Conservation (phyloP, 306 rosid species). For the Inga leiocalycina region DNA sequence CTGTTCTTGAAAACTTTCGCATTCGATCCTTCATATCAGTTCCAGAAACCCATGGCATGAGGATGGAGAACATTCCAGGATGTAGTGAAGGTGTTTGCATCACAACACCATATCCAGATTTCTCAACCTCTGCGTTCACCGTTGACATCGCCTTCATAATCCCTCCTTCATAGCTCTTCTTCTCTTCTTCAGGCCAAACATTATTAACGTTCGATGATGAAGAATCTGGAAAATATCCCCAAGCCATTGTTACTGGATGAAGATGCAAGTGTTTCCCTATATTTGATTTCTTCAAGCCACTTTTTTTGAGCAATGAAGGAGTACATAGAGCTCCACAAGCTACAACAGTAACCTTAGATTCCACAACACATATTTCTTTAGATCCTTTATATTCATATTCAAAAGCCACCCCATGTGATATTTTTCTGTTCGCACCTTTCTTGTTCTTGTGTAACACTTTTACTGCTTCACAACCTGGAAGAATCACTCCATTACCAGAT, state of each 20-base stretch:
- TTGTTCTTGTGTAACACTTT: constrained; percentile 45
- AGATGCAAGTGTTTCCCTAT: constrained; percentile 76
- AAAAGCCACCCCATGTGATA: constrained; percentile 59
- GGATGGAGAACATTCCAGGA: constrained; percentile 75
- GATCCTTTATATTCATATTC: constrained; percentile 43
- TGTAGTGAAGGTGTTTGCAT: constrained; percentile 86
- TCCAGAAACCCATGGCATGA: constrained; percentile 88
- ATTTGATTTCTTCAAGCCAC: constrained; percentile 68
- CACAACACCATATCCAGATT: constrained; percentile 65
- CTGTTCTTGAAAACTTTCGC: constrained; percentile 68
- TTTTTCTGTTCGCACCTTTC: constrained; percentile 35
- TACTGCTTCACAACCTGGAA: constrained; percentile 64
- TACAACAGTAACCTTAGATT: constrained; percentile 71
- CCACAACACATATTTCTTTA: constrained; percentile 61
- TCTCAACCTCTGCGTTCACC: constrained; percentile 48
- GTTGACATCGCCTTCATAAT: constrained; percentile 91
- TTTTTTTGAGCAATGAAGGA: constrained; percentile 60
- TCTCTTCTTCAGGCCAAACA: constrained; percentile 55
- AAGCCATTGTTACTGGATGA: constrained; percentile 83
- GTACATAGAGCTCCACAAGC: constrained; percentile 87
- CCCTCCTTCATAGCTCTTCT: constrained; percentile 87
- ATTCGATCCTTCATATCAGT: constrained; percentile 59
- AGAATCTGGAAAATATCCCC: constrained; percentile 80
- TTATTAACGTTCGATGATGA: constrained; percentile 16
- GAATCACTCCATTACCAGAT: constrained; percentile 76